phyloP scores from a whole-genome alignment of 1,139 yeast genomes.

The Magnusiomyces tetraspermus region DNA sequence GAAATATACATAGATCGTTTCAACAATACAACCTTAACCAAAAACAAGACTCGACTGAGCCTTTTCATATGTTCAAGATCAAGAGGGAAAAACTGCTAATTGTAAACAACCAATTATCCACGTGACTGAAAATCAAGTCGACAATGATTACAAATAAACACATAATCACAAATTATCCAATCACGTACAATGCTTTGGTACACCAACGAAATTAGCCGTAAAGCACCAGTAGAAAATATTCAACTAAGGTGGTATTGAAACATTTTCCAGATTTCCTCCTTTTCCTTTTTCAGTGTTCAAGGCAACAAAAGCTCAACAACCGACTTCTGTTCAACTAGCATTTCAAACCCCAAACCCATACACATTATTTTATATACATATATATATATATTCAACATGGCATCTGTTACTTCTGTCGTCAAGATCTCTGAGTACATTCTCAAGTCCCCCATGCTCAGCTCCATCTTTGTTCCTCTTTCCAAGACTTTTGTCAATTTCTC shows the following conservation, averaged over 20 bases:
- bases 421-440: conserved; percentile 73
- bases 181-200: not conserved
- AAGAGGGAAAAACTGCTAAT: no score
- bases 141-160: not conserved
- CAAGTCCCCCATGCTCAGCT: conserved; percentile 69
- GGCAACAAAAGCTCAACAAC: no score
- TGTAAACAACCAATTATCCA: no score
- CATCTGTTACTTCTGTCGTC: conserved; percentile 72
- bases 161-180: not conserved
- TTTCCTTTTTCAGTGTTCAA: no score
- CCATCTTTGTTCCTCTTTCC: conserved; percentile 71
- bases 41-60: no score
- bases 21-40: no score
- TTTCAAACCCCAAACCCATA: not conserved
- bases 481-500: conserved; percentile 61
- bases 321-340: not conserved
- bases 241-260: no score
- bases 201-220: not conserved
- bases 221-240: not conserved
- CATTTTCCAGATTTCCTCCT: no score
- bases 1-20: no score
- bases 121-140: no score
- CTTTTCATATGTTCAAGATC: no score
- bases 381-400: conserved; percentile 40
- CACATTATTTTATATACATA: not conserved